Percentiles rank a stretch among this genome's conserved stretches.
phyloP scores from a whole-genome alignment of 768 basidiomycete species.

The Leccinum subgranulosum region DNA sequence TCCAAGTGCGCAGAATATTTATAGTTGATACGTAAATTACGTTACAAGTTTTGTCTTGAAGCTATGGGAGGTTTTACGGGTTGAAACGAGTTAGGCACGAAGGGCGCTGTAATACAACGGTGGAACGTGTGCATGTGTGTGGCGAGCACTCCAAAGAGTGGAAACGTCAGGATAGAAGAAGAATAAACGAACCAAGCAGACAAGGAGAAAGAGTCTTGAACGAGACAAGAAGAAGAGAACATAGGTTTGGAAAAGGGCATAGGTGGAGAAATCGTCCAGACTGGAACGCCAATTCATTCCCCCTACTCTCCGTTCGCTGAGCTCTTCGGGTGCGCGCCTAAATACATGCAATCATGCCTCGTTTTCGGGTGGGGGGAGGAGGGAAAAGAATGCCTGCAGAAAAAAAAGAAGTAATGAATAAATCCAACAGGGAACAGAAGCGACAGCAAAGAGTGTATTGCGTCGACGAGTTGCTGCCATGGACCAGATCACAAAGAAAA shows the following conservation, averaged over 20 bases:
- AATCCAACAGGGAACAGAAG: slow-evolving; percentile 21
- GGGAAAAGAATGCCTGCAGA: slow-evolving; percentile 27
- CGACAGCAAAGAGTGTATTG: slow-evolving; percentile 13
- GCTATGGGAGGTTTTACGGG: slow-evolving; percentile 3
- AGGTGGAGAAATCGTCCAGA: background rate
- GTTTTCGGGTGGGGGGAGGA: slow-evolving; percentile 8
- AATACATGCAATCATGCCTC: slow-evolving; percentile 17
- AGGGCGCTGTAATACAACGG: slow-evolving; percentile 18
- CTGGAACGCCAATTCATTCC: background rate
- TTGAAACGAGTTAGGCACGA: background rate
- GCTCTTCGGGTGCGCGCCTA: slow-evolving; percentile 10
- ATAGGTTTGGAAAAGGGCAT: background rate
- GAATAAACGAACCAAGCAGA: slow-evolving; percentile 20
- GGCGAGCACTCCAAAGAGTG: background rate
- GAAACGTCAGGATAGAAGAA: slow-evolving; percentile 2
- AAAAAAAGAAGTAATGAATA: slow-evolving; percentile 29
- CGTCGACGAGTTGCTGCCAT: slow-evolving; percentile 1
- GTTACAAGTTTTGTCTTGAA: slow-evolving; percentile 25
- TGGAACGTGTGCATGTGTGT: background rate
- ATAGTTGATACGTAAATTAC: slow-evolving; percentile 35
- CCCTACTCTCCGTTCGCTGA: slow-evolving; percentile 10
- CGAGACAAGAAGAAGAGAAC: background rate
- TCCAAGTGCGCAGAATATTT: slow-evolving; percentile 20
- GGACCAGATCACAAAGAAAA: slow-evolving; percentile 1
- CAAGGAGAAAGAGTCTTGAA: slow-evolving; percentile 7